Evolutionary conservation across 495 filamentous ascomycete species (phyloP).

Genomic region (Immersiella caudata): DNA sequence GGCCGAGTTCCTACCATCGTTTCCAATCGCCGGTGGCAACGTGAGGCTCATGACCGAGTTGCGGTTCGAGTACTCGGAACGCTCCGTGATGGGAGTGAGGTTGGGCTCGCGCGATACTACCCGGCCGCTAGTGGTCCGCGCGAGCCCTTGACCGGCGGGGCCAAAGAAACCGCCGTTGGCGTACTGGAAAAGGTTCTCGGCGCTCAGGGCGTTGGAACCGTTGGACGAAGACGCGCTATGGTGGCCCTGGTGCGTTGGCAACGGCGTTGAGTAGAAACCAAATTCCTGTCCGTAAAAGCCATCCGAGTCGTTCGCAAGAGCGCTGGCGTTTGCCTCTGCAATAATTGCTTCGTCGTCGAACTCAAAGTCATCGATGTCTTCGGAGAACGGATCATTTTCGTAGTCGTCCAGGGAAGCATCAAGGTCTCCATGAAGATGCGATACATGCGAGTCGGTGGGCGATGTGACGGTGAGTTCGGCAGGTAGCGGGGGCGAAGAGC

Average conservation of each 20-base stretch:
- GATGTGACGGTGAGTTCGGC: slow-evolving; percentile 52
- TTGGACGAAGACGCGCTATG: slow-evolving; percentile 13
- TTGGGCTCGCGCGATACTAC: slow-evolving; percentile 81
- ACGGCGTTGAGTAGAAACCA: slow-evolving; percentile 86
- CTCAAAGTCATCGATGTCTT: slow-evolving; percentile 5
- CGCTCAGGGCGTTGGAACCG: slow-evolving; percentile 35
- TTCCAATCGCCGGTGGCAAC: slow-evolving; percentile 54
- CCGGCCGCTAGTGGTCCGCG: slow-evolving; percentile 67
- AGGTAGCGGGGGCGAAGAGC: slow-evolving; percentile 55
- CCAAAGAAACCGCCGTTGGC: slow-evolving; percentile 92
- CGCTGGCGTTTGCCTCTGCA: slow-evolving; percentile 92
- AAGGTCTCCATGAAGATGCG: slow-evolving; percentile 29
- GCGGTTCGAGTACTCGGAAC: slow-evolving; percentile 92
- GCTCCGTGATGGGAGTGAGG: slow-evolving; percentile 93
- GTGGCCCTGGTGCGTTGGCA: slow-evolving; percentile 37
- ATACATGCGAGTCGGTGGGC: slow-evolving; percentile 45
- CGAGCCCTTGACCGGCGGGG: slow-evolving; percentile 58
- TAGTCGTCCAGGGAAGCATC: slow-evolving; percentile 12
- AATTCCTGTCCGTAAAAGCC: slow-evolving; percentile 97
- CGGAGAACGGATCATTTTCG: not conserved
- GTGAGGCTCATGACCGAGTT: slow-evolving; percentile 81
- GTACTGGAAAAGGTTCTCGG: slow-evolving; percentile 56
- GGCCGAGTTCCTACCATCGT: slow-evolving; percentile 35
- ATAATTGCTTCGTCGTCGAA: slow-evolving; percentile 86
- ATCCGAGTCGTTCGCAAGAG: slow-evolving; percentile 86